Evolutionary conservation across 148 eudicot species (phyloP).

Genomic region (Suaeda aralocaspica): DNA sequence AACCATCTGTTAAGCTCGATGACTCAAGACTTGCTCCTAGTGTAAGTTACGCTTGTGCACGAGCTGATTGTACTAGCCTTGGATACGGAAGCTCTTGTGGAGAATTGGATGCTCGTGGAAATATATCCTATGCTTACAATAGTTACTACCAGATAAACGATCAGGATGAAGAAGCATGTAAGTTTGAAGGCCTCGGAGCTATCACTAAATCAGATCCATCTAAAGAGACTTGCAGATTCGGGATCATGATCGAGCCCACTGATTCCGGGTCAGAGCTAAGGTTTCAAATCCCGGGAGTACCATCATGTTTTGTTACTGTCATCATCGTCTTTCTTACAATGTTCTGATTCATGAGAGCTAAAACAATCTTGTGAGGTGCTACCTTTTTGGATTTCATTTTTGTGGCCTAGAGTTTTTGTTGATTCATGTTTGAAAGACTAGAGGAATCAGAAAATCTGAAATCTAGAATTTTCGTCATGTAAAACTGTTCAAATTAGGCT

Average conservation of each 20-base stretch:
- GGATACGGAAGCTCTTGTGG: slow-evolving; percentile 78
- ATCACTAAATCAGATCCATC: slow-evolving; percentile 61
- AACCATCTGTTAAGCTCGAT: slow-evolving; percentile 46
- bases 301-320: slow-evolving; percentile 12
- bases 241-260: slow-evolving; percentile 53
- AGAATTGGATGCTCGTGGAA: slow-evolving; percentile 58
- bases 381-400: neutral
- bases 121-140: slow-evolving; percentile 74
- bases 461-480: slow-evolving; percentile 14
- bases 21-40: slow-evolving; percentile 55
- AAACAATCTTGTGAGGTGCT: neutral
- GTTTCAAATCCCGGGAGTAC: slow-evolving; percentile 6
- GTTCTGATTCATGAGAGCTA: slow-evolving; percentile 16
- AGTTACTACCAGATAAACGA: slow-evolving; percentile 75
- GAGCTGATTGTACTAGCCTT: slow-evolving; percentile 78
- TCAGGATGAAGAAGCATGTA: slow-evolving; percentile 73
- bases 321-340: slow-evolving; percentile 16
- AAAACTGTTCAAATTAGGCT: slow-evolving; percentile 13
- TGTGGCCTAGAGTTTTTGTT: slow-evolving; percentile 1
- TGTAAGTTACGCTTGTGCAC: slow-evolving; percentile 81
- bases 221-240: slow-evolving; percentile 49
- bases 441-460: slow-evolving; percentile 1
- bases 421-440: neutral
- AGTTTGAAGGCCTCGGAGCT: slow-evolving; percentile 53
- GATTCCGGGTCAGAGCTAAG: slow-evolving; percentile 19